These are phyloP conservation scores for Septoria linicola DNA, from an alignment of 2,329 filamentous ascomycete genomes.

Conservation along the genomic window DNA sequence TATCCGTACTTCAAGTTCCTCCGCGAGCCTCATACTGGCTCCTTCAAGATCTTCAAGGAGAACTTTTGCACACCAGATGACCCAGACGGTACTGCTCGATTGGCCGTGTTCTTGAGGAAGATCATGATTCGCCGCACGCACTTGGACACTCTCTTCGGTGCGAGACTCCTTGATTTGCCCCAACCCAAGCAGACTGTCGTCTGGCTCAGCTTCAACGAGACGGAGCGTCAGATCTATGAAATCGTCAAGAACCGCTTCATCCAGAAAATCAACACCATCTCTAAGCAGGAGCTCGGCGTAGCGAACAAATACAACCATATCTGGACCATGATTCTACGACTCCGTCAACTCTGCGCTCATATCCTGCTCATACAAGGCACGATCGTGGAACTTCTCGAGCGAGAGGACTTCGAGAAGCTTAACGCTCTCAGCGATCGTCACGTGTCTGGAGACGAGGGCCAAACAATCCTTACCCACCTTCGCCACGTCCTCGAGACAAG, in stretches of 20 bases:
- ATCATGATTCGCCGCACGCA: constrained; percentile 60
- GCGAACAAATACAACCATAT: constrained; percentile 43
- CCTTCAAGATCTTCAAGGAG: constrained; percentile 44
- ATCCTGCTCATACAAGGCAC: constrained; percentile 49
- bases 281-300: constrained; percentile 25
- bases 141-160: constrained; percentile 52
- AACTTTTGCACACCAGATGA: constrained; percentile 43
- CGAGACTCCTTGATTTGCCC: constrained; percentile 56
- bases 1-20: constrained; percentile 49
- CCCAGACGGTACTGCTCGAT: constrained; percentile 37
- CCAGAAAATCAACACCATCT: constrained; percentile 42
- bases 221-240: constrained; percentile 56
- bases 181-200: constrained; percentile 46
- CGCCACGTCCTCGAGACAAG: constrained; percentile 23
- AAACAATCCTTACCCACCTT: constrained; percentile 24
- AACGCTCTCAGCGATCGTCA: constrained; percentile 19
- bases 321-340: constrained; percentile 49
- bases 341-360: constrained; percentile 55
- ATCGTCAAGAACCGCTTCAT: constrained; percentile 50
- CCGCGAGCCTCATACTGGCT: constrained; percentile 42
- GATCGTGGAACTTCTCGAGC: constrained; percentile 47
- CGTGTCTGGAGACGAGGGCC: constrained; percentile 20
- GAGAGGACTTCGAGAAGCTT: constrained; percentile 48
- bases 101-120: constrained; percentile 41
- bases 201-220: constrained; percentile 50